A percentile compares a stretch with the other conserved stretches of the same genome.
Evolutionary conservation across 148 eudicot genomes (phyloP).

Genomic region (Polygonum maritimum): DNA sequence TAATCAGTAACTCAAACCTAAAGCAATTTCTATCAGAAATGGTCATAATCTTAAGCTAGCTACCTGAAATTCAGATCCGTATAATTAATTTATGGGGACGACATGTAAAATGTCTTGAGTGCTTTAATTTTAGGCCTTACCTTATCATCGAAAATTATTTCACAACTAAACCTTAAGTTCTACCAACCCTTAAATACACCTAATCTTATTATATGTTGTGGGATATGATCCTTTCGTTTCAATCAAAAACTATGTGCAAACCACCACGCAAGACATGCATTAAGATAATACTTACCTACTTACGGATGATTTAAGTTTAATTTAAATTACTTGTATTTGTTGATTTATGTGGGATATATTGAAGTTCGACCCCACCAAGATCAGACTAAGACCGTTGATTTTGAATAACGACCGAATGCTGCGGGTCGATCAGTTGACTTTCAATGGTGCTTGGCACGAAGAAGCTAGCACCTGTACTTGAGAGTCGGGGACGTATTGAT

Average conservation of each 20-base stretch:
- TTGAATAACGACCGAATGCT: neutral
- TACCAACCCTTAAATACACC: neutral
- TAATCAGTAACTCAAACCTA: too few species aligned
- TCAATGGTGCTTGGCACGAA: neutral
- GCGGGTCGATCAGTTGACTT: neutral
- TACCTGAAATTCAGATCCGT: too few species aligned
- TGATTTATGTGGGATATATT: neutral
- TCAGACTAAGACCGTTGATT: neutral
- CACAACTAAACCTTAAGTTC: too few species aligned
- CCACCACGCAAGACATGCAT: neutral
- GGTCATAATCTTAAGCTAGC: too few species aligned
- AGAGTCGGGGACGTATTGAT: too few species aligned
- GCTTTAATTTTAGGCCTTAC: too few species aligned
- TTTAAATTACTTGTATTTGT: neutral
- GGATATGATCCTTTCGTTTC: neutral
- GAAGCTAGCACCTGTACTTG: neutral
- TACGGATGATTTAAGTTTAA: neutral
- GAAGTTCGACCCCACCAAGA: neutral
- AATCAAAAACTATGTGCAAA: neutral
- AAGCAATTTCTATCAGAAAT: too few species aligned
- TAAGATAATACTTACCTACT: neutral
- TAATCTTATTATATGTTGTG: neutral
- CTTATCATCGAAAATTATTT: too few species aligned
- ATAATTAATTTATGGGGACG: too few species aligned
- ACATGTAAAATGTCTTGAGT: too few species aligned